These are phyloP conservation scores for Naganishia vishniacii DNA, from an alignment of 768 basidiomycete genomes.

Conservation along the genomic window DNA sequence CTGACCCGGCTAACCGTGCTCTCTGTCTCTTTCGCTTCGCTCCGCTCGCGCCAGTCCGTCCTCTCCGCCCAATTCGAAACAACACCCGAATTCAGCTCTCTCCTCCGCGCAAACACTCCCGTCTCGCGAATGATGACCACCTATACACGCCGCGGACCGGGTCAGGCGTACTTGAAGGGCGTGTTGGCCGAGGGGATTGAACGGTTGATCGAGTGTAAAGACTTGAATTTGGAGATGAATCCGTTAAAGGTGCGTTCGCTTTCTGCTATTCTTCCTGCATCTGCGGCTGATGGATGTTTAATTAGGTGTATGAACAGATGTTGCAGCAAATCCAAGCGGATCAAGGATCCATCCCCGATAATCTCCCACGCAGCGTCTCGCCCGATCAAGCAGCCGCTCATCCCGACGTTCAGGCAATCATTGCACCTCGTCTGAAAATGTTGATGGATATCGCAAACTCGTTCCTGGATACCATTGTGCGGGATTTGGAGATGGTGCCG, in stretches of 20 bases:
- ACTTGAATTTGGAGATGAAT: conserved; percentile 97
- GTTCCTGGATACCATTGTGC: conserved; percentile 94
- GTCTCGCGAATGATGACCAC: conserved; percentile 99
- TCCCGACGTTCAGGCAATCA: conserved; percentile 92
- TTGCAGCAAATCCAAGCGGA: conserved; percentile 98
- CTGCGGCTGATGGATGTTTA: neutral
- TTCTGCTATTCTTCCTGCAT: neutral
- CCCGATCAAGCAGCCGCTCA: conserved; percentile 94
- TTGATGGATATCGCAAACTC: conserved; percentile 99
- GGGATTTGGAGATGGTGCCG: conserved; percentile 95
- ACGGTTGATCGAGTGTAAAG: conserved; percentile 97
- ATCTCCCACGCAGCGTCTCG: conserved; percentile 84
- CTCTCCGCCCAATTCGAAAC: conserved; percentile 98
- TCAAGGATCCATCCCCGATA: conserved; percentile 81
- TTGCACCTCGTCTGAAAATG: conserved; percentile 94
- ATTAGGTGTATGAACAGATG: conserved; percentile 97
- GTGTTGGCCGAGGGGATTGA: conserved; percentile 97
- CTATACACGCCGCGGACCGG: conserved; percentile 95
- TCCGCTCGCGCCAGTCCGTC: conserved; percentile 74
- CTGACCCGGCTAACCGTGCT: neutral
- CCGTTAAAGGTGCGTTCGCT: conserved; percentile 74
- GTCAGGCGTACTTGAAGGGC: conserved; percentile 95
- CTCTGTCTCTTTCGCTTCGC: no score
- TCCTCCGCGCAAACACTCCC: conserved; percentile 95
- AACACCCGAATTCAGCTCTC: conserved; percentile 96